phyloP scores from a whole-genome alignment of 148 eudicot genomes.

The Selenicereus undatus region DNA sequence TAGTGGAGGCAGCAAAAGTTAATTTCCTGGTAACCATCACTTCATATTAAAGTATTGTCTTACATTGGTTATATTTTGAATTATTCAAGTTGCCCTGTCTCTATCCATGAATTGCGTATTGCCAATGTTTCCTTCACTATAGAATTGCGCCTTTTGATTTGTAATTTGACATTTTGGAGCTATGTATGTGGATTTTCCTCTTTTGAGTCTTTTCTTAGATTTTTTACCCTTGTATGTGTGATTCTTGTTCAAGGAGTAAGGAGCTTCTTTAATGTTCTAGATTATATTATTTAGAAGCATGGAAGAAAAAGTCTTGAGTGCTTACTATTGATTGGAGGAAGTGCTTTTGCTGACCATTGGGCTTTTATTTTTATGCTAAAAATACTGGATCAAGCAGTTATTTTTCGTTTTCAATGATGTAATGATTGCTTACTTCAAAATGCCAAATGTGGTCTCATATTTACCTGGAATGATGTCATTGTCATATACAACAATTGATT shows the following conservation, averaged over 20 bases:
- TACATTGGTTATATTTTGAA: slow-evolving; percentile 31
- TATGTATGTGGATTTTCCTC: not conserved
- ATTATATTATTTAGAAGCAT: not conserved
- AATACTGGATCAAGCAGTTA: slow-evolving; percentile 6
- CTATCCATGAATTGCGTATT: slow-evolving; percentile 19
- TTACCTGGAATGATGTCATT: not conserved
- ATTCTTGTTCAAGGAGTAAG: not conserved
- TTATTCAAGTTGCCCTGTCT: slow-evolving; percentile 44
- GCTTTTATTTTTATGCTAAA: not conserved
- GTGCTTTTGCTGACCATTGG: slow-evolving; percentile 2
- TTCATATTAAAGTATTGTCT: slow-evolving; percentile 31
- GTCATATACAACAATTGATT: not conserved
- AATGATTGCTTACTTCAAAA: slow-evolving; percentile 10
- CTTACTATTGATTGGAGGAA: not conserved
- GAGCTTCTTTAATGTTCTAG: not conserved
- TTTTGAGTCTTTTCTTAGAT: not conserved
- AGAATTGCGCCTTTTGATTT: slow-evolving; percentile 18
- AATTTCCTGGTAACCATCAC: slow-evolving; percentile 26
- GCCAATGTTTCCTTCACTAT: slow-evolving; percentile 7
- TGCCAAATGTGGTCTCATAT: not conserved
- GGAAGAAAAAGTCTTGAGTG: not conserved
- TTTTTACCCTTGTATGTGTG: not conserved
- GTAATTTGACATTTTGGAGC: slow-evolving; percentile 22
- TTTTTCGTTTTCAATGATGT: slow-evolving; percentile 15
- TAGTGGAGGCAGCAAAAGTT: slow-evolving; percentile 29